Conservation (phyloP, 352 stramenopile species). For the Phytophthora sp. region DNA sequence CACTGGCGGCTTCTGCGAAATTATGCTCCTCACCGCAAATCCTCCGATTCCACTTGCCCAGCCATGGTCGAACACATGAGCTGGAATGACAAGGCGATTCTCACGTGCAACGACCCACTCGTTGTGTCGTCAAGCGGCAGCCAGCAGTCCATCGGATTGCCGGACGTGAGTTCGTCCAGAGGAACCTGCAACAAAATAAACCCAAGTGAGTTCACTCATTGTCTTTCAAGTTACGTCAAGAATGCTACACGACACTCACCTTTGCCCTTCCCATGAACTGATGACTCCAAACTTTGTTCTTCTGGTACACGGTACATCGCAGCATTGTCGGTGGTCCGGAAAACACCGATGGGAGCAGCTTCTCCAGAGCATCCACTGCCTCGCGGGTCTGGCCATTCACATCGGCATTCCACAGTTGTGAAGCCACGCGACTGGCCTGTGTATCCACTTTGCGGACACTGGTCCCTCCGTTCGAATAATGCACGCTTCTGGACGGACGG, state of each 20-base stretch:
- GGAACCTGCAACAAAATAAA: conserved; percentile 41
- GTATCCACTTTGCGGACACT: conserved; percentile 15
- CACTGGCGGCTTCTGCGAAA: too few relatives aligned
- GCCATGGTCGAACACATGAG: conserved; percentile 77
- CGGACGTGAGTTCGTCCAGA: conserved; percentile 60
- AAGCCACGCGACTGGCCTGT: conserved; percentile 21
- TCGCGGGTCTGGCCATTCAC: conserved; percentile 37
- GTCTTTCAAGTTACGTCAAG: neutral
- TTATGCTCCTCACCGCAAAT: conserved; percentile 22
- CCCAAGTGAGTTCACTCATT: conserved; percentile 5
- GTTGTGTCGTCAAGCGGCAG: conserved; percentile 65
- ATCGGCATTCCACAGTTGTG: conserved; percentile 54
- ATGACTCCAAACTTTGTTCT: conserved; percentile 80
- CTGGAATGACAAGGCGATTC: conserved; percentile 74
- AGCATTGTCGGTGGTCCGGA: conserved; percentile 63
- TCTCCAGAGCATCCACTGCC: conserved; percentile 54
- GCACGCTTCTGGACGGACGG: conserved; percentile 14
- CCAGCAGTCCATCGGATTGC: conserved; percentile 74
- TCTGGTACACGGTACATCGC: conserved; percentile 74
- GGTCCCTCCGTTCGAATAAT: conserved; percentile 9
- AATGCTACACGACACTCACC: conserved; percentile 34
- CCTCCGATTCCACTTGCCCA: conserved; percentile 29
- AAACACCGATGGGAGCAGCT: conserved; percentile 69
- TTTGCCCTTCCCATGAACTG: conserved; percentile 76
- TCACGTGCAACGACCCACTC: conserved; percentile 61